These are phyloP conservation scores for Dioscorea cayenensis DNA, from an alignment of 116 monocot species.

Conservation along the genomic window DNA sequence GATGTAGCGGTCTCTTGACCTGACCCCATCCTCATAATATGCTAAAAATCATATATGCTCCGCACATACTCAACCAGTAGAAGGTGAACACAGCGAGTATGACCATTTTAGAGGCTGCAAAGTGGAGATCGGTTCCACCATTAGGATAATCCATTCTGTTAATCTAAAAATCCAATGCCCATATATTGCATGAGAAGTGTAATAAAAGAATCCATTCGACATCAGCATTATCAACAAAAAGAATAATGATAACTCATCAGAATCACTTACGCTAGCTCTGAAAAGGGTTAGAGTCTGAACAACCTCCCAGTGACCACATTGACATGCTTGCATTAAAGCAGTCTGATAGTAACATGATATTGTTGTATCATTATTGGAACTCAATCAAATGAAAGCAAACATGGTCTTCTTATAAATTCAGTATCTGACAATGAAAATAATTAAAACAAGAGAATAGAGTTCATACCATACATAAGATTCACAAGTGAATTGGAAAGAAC, in stretches of 20 bases:
- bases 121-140: constrained; percentile 88
- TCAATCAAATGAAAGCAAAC: not conserved
- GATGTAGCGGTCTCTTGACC: constrained; percentile 15
- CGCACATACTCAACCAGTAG: constrained; percentile 80
- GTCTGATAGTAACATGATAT: constrained; percentile 30
- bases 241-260: not conserved
- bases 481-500: not conserved
- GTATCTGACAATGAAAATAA: not conserved
- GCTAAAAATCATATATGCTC: constrained; percentile 66
- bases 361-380: not conserved
- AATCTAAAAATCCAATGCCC: constrained; percentile 41
- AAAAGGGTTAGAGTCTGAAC: constrained; percentile 86
- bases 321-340: constrained; percentile 97
- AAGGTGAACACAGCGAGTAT: constrained; percentile 84
- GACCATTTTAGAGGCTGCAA: no score
- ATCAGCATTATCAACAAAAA: not conserved
- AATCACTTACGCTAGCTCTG: constrained; percentile 66
- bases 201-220: not conserved
- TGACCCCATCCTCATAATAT: constrained; percentile 30
- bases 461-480: not conserved
- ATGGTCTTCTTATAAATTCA: not conserved
- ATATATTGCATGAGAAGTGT: constrained; percentile 4
- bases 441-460: not conserved
- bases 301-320: constrained; percentile 98
- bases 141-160: constrained; percentile 90